These are phyloP conservation scores for Chrysoporthe puriensis DNA, from an alignment of 2,329 filamentous ascomycete species.

Conservation along the genomic window DNA sequence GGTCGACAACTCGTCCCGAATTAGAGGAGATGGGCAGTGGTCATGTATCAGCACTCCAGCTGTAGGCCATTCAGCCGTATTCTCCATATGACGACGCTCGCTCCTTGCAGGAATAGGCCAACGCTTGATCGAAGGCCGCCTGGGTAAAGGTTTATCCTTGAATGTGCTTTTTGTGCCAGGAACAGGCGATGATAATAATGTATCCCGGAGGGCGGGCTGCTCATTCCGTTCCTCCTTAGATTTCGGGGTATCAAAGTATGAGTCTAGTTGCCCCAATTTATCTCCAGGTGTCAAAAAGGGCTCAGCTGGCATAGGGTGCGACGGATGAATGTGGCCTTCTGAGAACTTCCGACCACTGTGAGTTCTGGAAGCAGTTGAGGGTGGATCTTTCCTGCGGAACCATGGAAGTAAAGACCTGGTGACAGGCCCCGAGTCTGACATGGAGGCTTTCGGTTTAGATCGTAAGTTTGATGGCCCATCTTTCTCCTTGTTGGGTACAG, in stretches of 20 bases:
- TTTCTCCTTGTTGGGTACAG: not conserved
- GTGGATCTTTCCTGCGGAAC: constrained; percentile 14
- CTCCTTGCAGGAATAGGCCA: constrained; percentile 25
- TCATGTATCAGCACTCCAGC: constrained; percentile 30
- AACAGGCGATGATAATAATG: constrained; percentile 7
- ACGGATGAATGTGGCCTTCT: constrained; percentile 24
- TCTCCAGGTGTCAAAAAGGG: constrained; percentile 24
- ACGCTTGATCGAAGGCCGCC: constrained; percentile 9
- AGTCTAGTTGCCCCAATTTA: constrained; percentile 22
- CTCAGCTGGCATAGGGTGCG: constrained; percentile 21
- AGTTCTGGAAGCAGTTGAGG: not conserved
- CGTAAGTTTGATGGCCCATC: not conserved
- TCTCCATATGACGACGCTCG: constrained; percentile 28
- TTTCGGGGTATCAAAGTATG: constrained; percentile 24
- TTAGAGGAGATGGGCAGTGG: constrained; percentile 7
- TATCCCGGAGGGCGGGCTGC: constrained; percentile 3
- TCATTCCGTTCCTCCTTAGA: constrained; percentile 1
- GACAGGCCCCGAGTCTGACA: not conserved
- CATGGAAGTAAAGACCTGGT: constrained; percentile 24
- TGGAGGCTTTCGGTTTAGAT: not conserved
- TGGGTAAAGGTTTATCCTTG: constrained; percentile 14
- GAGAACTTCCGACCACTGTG: constrained; percentile 22
- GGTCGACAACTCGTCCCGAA: not conserved
- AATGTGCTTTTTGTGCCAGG: not conserved
- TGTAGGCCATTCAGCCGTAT: constrained; percentile 29